Percentiles rank a stretch among this genome's conserved stretches.
These are phyloP conservation scores for Chytriomyces confervae DNA, from an alignment of 192 early-diverging fungal genomes.

Conservation along the genomic window DNA sequence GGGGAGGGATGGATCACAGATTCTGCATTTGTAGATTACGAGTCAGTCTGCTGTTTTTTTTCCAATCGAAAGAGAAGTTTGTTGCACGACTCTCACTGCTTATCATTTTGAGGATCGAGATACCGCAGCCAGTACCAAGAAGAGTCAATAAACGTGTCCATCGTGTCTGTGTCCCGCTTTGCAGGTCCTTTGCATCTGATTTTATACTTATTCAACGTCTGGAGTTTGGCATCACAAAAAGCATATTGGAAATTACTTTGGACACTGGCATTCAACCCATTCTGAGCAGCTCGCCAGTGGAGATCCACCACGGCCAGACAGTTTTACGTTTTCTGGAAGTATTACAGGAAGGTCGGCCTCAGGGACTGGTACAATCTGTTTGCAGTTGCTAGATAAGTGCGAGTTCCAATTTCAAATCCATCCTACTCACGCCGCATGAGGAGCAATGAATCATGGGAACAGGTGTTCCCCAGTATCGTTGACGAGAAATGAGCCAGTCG, in stretches of 20 bases:
- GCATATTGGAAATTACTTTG: constrained; percentile 50
- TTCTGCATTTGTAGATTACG: constrained; percentile 14
- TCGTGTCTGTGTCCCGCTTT: constrained; percentile 86
- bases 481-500: constrained; percentile 95
- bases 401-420: neutral
- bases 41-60: constrained; percentile 6
- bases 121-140: constrained; percentile 96
- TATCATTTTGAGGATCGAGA: constrained; percentile 75
- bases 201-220: neutral
- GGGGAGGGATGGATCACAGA: constrained; percentile 27
- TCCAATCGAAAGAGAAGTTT: constrained; percentile 15
- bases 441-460: constrained; percentile 92
- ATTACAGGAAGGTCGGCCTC: constrained; percentile 76
- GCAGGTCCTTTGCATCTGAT: constrained; percentile 70
- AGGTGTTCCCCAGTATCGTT: constrained; percentile 96
- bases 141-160: constrained; percentile 98
- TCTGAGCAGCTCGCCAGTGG: constrained; percentile 66
- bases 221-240: neutral
- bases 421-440: constrained; percentile 65
- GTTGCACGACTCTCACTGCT: constrained; percentile 7
- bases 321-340: constrained; percentile 65
- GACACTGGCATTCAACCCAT: constrained; percentile 80
- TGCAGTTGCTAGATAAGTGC: neutral
- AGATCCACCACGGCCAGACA: constrained; percentile 72
- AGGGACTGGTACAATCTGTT: constrained; percentile 83